phyloP scores from a whole-genome alignment of 805 yeast species.

The Wickerhamiella brachini region DNA sequence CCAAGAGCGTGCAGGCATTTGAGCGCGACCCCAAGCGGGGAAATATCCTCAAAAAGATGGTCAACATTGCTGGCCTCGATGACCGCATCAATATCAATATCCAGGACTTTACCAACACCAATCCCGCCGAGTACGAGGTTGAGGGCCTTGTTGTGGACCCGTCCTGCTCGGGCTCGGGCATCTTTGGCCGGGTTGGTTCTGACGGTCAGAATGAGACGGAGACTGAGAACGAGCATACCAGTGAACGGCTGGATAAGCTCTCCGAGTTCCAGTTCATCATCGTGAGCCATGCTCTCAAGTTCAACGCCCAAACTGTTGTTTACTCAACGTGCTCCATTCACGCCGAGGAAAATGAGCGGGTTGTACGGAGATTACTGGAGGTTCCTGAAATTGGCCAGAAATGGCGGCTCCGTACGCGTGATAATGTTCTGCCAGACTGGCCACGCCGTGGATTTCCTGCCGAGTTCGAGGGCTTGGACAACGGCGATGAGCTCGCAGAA shows the following conservation, averaged over 20 bases:
- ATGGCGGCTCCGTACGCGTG: constrained; percentile 55
- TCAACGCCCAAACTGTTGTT: constrained; percentile 60
- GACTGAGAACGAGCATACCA: constrained; percentile 22
- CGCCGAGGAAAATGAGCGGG: constrained; percentile 86
- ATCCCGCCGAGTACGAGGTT: constrained; percentile 49
- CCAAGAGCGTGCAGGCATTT: constrained; percentile 48
- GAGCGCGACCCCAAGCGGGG: constrained; percentile 73
- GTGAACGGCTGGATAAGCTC: constrained; percentile 51
- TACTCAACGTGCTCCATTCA: constrained; percentile 95
- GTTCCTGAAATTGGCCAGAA: constrained; percentile 47
- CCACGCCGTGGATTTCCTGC: constrained; percentile 64
- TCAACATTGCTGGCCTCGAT: constrained; percentile 57
- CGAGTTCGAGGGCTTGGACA: constrained; percentile 44
- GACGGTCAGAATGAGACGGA: constrained; percentile 38
- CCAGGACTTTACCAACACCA: constrained; percentile 48
- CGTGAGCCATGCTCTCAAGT: constrained; percentile 71
- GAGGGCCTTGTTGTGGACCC: constrained; percentile 89
- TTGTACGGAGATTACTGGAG: constrained; percentile 61
- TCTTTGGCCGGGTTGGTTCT: constrained; percentile 55
- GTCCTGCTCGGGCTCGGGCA: constrained; percentile 95
- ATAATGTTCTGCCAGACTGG: constrained; percentile 71
- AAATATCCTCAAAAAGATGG: constrained; percentile 59
- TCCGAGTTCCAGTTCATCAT: constrained; percentile 80
- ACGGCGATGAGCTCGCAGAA: constrained; percentile 43
- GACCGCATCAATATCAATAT: constrained; percentile 31